Evolutionary conservation across 768 basidiomycete species (phyloP), one percentile per base, ranked within the genome.

Genomic region (Hericium coralloides): DNA sequence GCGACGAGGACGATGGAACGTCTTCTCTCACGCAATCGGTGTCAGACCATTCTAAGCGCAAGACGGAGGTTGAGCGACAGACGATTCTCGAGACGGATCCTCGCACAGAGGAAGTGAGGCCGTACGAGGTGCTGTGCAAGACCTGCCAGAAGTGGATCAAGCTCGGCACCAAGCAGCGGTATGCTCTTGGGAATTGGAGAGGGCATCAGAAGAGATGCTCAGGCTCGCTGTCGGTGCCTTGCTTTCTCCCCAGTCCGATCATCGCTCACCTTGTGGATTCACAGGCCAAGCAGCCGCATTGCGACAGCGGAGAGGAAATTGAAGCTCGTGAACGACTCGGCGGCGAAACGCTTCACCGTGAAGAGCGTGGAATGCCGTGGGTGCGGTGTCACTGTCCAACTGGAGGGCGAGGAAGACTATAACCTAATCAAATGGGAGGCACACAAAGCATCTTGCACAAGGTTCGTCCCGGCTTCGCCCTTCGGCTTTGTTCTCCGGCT

Each of bases 121-220:
- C 77, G 4, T 69, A 79, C 52, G 73, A 76, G 55, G 80, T 80
- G 17, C 69, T 79, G 52, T 90, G 88, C 66, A 76, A 75, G 60
- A 73, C 72, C 38, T 90, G 88, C 65, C 69, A 79, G 55, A 81
- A 75, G 58, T 87, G 85, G 85, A 74, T 89, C 56, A 74, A 70
- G 50, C 72, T 88, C 25, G 73, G 61, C 25, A 63, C 66, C 15
- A 37, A 9, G 1, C 63, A 65, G 7, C 63, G 69, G 1, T 89
- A 85, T 66, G 62, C 65, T 26, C 57, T 77, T 47, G 43, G 58
- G 38, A 79, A 82, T 59, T 89, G 87, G 87, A 72, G 71, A 12
- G 52, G 52, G 8, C 88, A 88, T 62, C 73, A 75, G 56, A 62
- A 65, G 26, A 70, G 69, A 17, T 87, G 87, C 65, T 66, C 68